phyloP scores from a whole-genome alignment of 495 filamentous ascomycete genomes.

The Daldinia loculata region DNA sequence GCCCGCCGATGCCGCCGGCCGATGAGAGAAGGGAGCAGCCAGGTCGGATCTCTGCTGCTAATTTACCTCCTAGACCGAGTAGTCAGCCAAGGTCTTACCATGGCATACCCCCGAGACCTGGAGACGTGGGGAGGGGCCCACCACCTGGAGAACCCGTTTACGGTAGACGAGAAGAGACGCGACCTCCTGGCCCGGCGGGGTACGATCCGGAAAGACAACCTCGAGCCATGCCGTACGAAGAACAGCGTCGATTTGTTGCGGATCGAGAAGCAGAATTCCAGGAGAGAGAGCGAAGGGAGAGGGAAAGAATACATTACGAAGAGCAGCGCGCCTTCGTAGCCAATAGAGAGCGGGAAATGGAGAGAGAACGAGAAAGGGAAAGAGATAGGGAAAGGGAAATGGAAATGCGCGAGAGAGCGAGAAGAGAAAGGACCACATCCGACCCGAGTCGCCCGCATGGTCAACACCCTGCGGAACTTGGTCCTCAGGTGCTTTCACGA shows the following conservation, averaged over 20 bases:
- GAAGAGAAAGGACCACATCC: slow-evolving; percentile 46
- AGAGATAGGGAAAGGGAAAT: slow-evolving; percentile 43
- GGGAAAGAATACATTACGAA: slow-evolving; percentile 49
- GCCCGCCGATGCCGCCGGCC: slow-evolving; percentile 50
- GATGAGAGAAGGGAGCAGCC: slow-evolving; percentile 55
- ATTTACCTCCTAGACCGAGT: slow-evolving; percentile 57
- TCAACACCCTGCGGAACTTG: slow-evolving; percentile 40
- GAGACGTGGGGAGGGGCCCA: slow-evolving; percentile 51
- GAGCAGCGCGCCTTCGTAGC: slow-evolving; percentile 45
- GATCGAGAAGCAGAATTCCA: slow-evolving; percentile 36
- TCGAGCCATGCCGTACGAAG: slow-evolving; percentile 45
- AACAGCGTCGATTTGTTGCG: slow-evolving; percentile 42
- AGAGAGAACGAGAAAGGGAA: slow-evolving; percentile 50
- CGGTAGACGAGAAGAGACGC: slow-evolving; percentile 54
- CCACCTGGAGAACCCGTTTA: slow-evolving; percentile 52
- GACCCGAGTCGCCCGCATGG: slow-evolving; percentile 40
- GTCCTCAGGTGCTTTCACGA: slow-evolving; percentile 37
- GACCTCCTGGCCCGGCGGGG: slow-evolving; percentile 41
- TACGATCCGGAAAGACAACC: slow-evolving; percentile 60
- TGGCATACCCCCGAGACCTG: slow-evolving; percentile 50
- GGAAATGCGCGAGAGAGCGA: slow-evolving; percentile 46
- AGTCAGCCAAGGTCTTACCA: slow-evolving; percentile 62
- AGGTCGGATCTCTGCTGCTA: slow-evolving; percentile 48
- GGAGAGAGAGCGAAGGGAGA: slow-evolving; percentile 43
- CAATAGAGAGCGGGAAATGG: slow-evolving; percentile 46